phyloP scores from a whole-genome alignment of 2,329 filamentous ascomycete genomes.

The Penicillium sp. region DNA sequence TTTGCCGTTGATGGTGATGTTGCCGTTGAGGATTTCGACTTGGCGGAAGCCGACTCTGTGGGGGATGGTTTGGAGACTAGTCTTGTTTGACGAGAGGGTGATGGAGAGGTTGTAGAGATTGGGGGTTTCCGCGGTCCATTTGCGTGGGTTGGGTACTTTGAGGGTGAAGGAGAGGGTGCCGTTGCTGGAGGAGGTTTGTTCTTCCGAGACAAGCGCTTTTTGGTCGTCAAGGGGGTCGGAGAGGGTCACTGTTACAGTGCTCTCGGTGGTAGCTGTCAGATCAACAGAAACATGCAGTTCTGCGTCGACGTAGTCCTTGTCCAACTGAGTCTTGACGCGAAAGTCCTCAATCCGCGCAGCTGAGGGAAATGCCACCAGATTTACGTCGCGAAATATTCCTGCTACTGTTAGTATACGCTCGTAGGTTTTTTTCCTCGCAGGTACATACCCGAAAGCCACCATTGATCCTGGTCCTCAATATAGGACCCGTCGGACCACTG shows the following conservation, averaged over 20 bases:
- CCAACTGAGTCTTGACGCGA: slow-evolving; percentile 60
- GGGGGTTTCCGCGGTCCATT: slow-evolving; percentile 72
- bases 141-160: slow-evolving; percentile 57
- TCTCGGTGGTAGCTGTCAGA: slow-evolving; percentile 38
- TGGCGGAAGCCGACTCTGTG: slow-evolving; percentile 68
- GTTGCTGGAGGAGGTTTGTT: slow-evolving; percentile 2
- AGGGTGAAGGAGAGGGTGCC: slow-evolving; percentile 40
- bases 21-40: slow-evolving; percentile 62
- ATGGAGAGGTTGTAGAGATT: slow-evolving; percentile 55
- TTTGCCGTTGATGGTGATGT: slow-evolving; percentile 62
- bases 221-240: slow-evolving; percentile 20
- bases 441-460: slow-evolving; percentile 62
- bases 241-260: slow-evolving; percentile 1
- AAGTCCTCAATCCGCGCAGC: slow-evolving; percentile 62
- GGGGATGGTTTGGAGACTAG: slow-evolving; percentile 39
- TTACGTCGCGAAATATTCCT: slow-evolving; percentile 69
- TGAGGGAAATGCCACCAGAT: slow-evolving; percentile 62
- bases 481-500: slow-evolving; percentile 73
- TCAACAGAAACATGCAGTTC: slow-evolving; percentile 57
- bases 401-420: slow-evolving; percentile 58
- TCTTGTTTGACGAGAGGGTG: slow-evolving; percentile 38
- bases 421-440: no score
- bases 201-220: slow-evolving; percentile 7
- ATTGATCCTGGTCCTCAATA: slow-evolving; percentile 72
- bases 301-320: slow-evolving; percentile 57